Conservation (phyloP, 1,284 basidiomycete genomes). For the Leccinum pachyderme region DNA sequence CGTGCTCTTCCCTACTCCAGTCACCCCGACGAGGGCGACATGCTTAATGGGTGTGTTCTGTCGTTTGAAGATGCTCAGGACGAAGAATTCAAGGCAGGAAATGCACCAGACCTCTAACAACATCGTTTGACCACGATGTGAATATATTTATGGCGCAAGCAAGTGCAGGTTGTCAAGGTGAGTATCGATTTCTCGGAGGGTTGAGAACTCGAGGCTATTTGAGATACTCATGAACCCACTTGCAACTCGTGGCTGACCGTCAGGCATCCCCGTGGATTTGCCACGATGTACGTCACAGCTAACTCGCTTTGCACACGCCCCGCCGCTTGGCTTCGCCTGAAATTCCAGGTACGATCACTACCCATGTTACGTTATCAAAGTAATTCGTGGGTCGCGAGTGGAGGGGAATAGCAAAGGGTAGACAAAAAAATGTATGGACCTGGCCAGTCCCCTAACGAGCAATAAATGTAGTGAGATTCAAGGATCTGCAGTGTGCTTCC, state of each 20-base stretch:
- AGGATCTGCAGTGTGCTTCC: constrained; percentile 6
- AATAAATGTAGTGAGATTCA: background rate
- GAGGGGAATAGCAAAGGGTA: background rate
- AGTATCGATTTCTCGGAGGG: background rate
- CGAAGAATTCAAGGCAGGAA: background rate
- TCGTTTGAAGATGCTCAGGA: constrained; percentile 1
- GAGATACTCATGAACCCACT: background rate
- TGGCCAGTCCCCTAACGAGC: no score
- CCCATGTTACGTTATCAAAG: background rate
- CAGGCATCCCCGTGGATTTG: constrained; percentile 1
- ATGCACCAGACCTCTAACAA: constrained; percentile 4
- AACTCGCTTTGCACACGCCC: background rate
- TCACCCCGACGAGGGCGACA: constrained; percentile 15
- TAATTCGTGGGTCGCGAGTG: background rate
- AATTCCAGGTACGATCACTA: background rate
- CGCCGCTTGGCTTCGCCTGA: background rate
- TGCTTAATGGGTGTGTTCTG: constrained; percentile 9
- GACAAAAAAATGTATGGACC: background rate
- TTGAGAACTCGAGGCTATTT: background rate
- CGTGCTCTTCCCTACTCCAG: constrained; percentile 22
- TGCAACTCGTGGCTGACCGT: constrained; percentile 2
- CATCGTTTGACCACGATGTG: background rate
- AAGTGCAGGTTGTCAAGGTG: background rate
- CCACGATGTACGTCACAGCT: constrained; percentile 7
- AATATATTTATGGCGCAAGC: background rate